phyloP scores from a whole-genome alignment of 768 basidiomycete species.

The Boletus sp. region DNA sequence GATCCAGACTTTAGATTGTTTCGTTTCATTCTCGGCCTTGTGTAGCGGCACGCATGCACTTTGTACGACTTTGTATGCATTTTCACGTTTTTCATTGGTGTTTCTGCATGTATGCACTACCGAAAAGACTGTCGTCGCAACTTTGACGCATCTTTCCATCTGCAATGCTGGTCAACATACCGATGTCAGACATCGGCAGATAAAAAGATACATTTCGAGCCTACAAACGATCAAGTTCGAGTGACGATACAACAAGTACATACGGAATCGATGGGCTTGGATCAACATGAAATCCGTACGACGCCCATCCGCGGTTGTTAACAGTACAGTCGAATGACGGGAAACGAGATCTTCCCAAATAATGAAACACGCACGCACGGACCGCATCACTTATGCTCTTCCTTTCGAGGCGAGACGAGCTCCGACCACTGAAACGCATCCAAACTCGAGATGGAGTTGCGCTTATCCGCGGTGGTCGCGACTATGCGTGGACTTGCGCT shows the following conservation, averaged over 20 bases:
- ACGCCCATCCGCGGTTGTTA: neutral
- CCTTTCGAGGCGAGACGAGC: slow-evolving; percentile 31
- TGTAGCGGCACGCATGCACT: slow-evolving; percentile 19
- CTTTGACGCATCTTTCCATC: neutral
- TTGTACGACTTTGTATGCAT: slow-evolving; percentile 18
- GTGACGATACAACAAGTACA: slow-evolving; percentile 5
- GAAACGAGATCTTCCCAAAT: neutral
- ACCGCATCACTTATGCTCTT: slow-evolving; percentile 20
- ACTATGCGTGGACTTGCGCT: slow-evolving; percentile 34
- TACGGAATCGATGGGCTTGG: neutral
- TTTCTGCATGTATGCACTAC: slow-evolving; percentile 19
- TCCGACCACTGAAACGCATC: slow-evolving; percentile 36
- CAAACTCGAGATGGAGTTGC: slow-evolving; percentile 30
- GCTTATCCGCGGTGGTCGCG: slow-evolving; percentile 30
- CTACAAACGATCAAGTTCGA: slow-evolving; percentile 4
- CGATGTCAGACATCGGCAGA: neutral
- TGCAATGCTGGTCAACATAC: neutral
- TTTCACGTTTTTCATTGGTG: slow-evolving; percentile 8
- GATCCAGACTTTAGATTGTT: slow-evolving; percentile 29
- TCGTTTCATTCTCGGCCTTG: slow-evolving; percentile 8
- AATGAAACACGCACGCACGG: neutral
- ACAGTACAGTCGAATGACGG: slow-evolving; percentile 8
- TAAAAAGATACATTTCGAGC: neutral
- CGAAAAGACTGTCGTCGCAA: neutral
- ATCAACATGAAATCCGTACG: neutral